phyloP scores from a whole-genome alignment of 164 flowering plant genomes.

The Umbilicus rupestris region DNA sequence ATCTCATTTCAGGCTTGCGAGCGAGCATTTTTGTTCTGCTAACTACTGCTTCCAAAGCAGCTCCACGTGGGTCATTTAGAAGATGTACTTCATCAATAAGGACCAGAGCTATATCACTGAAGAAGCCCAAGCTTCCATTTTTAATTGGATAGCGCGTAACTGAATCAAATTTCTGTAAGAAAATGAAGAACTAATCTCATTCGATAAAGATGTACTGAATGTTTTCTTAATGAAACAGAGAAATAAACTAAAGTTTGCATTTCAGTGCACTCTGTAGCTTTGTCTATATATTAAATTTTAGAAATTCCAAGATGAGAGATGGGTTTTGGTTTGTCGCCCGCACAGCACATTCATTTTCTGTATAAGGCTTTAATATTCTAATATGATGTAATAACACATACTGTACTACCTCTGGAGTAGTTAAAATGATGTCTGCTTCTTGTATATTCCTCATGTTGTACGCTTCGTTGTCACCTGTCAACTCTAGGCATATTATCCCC shows the following conservation, averaged over 20 bases:
- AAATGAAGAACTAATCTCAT: slow-evolving; percentile 6
- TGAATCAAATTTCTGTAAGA: slow-evolving; percentile 82
- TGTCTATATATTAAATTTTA: too few relatives aligned
- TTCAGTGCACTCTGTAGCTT: not conserved
- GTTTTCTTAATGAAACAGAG: not conserved
- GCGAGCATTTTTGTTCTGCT: slow-evolving; percentile 90
- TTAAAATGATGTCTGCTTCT: slow-evolving; percentile 79
- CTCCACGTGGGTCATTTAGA: slow-evolving; percentile 93
- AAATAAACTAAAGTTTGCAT: not conserved
- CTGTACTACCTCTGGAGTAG: slow-evolving; percentile 83
- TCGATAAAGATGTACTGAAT: not conserved
- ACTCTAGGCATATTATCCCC: slow-evolving; percentile 87
- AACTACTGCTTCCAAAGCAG: slow-evolving; percentile 85
- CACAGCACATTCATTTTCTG: too few relatives aligned
- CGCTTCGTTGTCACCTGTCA: slow-evolving; percentile 84
- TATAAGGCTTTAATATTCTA: not conserved
- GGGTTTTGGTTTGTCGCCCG: too few relatives aligned
- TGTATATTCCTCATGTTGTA: slow-evolving; percentile 53
- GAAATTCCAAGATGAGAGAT: too few relatives aligned
- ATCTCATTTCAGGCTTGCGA: slow-evolving; percentile 55
- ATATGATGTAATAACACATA: not conserved
- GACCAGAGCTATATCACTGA: slow-evolving; percentile 87
- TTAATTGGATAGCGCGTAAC: slow-evolving; percentile 76
- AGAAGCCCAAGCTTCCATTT: slow-evolving; percentile 90
- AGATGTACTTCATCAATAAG: slow-evolving; percentile 99